Evolutionary conservation across 306 rosid genomes (phyloP), one percentile per base, ranked within the genome.

Genomic region (Rosa multiflora): DNA sequence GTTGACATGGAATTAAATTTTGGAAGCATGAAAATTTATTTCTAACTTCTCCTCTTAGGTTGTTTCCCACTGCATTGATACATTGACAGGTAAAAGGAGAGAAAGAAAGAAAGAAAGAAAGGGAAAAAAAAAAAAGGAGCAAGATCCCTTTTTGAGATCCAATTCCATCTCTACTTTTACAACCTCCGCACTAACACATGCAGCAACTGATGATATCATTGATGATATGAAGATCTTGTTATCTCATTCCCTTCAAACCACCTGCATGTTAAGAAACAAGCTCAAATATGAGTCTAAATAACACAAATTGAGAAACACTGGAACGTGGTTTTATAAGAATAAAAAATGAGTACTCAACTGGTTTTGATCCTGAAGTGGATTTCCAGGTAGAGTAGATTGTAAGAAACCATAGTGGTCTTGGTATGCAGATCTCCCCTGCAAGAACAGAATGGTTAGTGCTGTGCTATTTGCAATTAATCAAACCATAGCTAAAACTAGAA

Each of bases 361-460:
- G 87, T 87, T 88, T 35, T 68, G 53, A 68, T 82, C 82, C 85
- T 89, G 86, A 82, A 80, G 82, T 74, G 87, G 83, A 61, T 86
- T 91, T 79, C 88, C 86, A 78, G 98, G 85, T 72, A 83, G 77
- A 80, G 91, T 79, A 76, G 88, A 74, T 56, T 88, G 87, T 7
- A 88, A 75, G 80, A 88, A 91, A 67, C 89, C 91, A 67, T 81
- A 89, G 51, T 88, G 90, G 61, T 85, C 89, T 82, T 89, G 91
- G 80, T 82, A 87, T 77, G 90, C 85, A 51, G 97, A 78, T 87
- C 87, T 88, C 75, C 88, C 91, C 99, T 95, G 83, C 66, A 76
- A 87, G 40, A 71, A 77, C 74, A 62, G 64, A 80, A 32, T 9
- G n/a, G 23, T 83, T 74, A 55, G 69, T 67, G 46, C 37, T 10